Percentiles rank a stretch among this genome's conserved stretches.
phyloP scores from a whole-genome alignment of 495 filamentous ascomycete species.

The Penicillium taxi region DNA sequence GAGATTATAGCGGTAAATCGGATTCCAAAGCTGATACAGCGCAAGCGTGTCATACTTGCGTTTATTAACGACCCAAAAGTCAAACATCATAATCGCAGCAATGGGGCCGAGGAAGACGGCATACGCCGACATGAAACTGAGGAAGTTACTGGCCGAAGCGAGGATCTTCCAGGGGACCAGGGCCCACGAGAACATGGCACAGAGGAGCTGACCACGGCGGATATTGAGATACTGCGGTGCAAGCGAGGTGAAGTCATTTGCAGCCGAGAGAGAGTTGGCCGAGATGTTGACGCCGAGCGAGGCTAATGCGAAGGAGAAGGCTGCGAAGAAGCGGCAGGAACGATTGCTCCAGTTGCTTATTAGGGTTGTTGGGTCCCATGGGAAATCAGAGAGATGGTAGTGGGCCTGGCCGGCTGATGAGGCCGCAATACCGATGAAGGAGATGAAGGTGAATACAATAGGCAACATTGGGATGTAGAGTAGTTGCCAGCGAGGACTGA shows the following conservation, averaged over 20 bases:
- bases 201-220: slow-evolving; percentile 53
- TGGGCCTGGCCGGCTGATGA: slow-evolving; percentile 38
- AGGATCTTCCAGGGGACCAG: slow-evolving; percentile 61
- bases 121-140: slow-evolving; percentile 57
- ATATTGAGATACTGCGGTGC: slow-evolving; percentile 55
- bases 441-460: slow-evolving; percentile 42
- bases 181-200: slow-evolving; percentile 51
- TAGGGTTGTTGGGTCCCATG: slow-evolving; percentile 39
- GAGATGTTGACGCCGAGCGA: slow-evolving; percentile 51
- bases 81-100: slow-evolving; percentile 56
- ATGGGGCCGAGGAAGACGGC: slow-evolving; percentile 64
- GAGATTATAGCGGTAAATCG: slow-evolving; percentile 47
- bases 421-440: slow-evolving; percentile 42
- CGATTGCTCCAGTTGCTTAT: slow-evolving; percentile 43
- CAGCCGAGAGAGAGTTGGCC: slow-evolving; percentile 55
- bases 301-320: slow-evolving; percentile 40
- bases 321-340: slow-evolving; percentile 44
- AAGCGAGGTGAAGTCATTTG: slow-evolving; percentile 56
- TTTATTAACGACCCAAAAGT: slow-evolving; percentile 62
- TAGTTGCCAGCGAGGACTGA: slow-evolving; percentile 36
- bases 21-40: slow-evolving; percentile 33
- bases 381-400: slow-evolving; percentile 30
- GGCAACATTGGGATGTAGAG: slow-evolving; percentile 43
- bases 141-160: slow-evolving; percentile 46
- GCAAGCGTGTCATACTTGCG: slow-evolving; percentile 51